Base-by-base conservation (phyloP, 1,284 basidiomycete genomes). In the Cutaneotrichosporon sp. region DNA sequence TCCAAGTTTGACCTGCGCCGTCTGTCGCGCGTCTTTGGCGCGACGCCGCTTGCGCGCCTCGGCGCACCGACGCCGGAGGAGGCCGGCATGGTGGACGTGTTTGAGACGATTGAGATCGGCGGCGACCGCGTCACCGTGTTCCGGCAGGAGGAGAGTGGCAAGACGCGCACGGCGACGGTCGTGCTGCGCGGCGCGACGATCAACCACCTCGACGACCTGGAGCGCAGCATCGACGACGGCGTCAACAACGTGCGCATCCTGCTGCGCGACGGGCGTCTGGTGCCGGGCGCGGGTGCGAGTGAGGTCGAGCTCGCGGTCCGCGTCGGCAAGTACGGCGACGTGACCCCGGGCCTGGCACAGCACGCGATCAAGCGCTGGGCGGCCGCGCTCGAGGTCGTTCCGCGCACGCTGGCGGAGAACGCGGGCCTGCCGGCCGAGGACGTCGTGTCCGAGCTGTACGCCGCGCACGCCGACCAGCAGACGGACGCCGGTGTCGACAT, bases 1-100 rank as follows among this genome's bases (percentile, higher is more conserved):
- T 97, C 93, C 78, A 99, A 99, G 80, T 99, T 99, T 79, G 95
- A 99, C 68, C 87, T 99, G 20, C 89, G 95, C 53, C 85, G 97
- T 4, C 83, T 98, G 34, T 97, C 93, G 80, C 89, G 95, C 63
- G 93, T 99, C 69, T 90, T 95, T 63, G 92, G 93, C 64, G 97
- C 97, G 11, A 97, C 94, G 1, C 95, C 97, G 4, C 87, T 99
- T 54, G 95, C 97, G 5, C 89, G 97, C 50, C 85, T 99, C 62
- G 97, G 97, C 60, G 92, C 95, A 0, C 95, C 97, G 2, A 95
- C 92, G 20, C 87, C 94, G 0, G 97, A 99, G 79, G 97, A 99
- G 82, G 93, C 92, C 7, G 97, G 97, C 38, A 89, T 85, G 74
- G 87, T 97, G 67, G 95, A 99, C 76, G 84, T 97, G 25, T 90